Evolutionary conservation across 2,329 filamentous ascomycete genomes (phyloP).

Genomic region (Sclerotinia minor): DNA sequence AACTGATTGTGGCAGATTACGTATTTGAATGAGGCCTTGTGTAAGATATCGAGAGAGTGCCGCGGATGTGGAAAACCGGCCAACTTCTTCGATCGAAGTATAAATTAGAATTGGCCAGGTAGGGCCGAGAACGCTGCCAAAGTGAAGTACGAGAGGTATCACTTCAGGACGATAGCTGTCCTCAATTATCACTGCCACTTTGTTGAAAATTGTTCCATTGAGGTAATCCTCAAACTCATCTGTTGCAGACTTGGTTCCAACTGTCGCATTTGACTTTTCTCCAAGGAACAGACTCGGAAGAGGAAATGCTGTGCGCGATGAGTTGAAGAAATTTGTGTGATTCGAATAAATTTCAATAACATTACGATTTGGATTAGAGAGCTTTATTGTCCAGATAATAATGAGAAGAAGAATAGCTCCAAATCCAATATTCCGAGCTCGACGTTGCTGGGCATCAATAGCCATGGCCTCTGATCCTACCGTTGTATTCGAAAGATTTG

Average conservation of each 20-base stretch:
- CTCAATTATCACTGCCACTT: conserved; percentile 45
- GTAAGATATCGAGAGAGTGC: conserved; percentile 44
- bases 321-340: conserved; percentile 17
- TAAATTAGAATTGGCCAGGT: conserved; percentile 49
- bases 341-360: conserved; percentile 30
- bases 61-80: conserved; percentile 40
- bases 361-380: conserved; percentile 33
- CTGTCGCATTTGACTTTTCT: conserved; percentile 11
- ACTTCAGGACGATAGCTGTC: conserved; percentile 42
- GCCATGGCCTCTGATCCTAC: conserved; percentile 24
- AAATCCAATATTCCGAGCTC: conserved; percentile 34
- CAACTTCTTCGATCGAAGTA: conserved; percentile 41
- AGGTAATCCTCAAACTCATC: conserved; percentile 27
- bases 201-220: conserved; percentile 35
- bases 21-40: conserved; percentile 43
- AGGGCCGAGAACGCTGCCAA: conserved; percentile 46
- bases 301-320: conserved; percentile 1
- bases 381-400: conserved; percentile 35
- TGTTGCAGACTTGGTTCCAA: conserved; percentile 8
- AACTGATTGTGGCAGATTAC: conserved; percentile 43
- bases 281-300: neutral
- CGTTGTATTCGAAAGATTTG: neutral
- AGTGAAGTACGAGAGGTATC: conserved; percentile 46
- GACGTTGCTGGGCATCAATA: conserved; percentile 35
- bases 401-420: conserved; percentile 34